phyloP scores from a whole-genome alignment of 2,329 filamentous ascomycete species.

The Apiospora arundinis region DNA sequence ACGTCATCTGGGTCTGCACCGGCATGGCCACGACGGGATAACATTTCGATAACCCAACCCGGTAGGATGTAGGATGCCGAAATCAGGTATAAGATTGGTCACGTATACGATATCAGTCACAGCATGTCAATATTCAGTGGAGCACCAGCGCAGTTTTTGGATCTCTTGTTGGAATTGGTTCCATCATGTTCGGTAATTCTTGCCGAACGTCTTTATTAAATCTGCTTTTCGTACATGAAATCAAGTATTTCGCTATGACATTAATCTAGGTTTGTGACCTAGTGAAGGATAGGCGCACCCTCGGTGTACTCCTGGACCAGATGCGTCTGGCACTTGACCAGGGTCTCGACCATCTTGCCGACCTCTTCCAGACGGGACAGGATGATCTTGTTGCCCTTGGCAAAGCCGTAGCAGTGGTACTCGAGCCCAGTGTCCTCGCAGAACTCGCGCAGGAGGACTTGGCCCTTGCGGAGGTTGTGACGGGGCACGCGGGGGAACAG shows the following conservation, averaged over 20 bases:
- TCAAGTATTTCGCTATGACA: not conserved
- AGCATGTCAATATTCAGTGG: too few relatives aligned
- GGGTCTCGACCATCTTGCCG: slow-evolving; percentile 63
- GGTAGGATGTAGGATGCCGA: too few relatives aligned
- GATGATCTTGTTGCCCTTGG: slow-evolving; percentile 66
- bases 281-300: not conserved
- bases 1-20: too few relatives aligned
- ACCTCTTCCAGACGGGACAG: slow-evolving; percentile 58
- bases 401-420: slow-evolving; percentile 67
- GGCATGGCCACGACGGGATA: too few relatives aligned
- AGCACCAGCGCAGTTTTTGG: too few relatives aligned
- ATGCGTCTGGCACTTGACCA: slow-evolving; percentile 62
- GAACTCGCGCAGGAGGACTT: slow-evolving; percentile 66
- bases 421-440: slow-evolving; percentile 68
- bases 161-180: too few relatives aligned
- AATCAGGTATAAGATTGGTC: too few relatives aligned
- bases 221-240: not conserved
- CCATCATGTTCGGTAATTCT: not conserved
- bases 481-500: slow-evolving; percentile 71
- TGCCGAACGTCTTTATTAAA: not conserved
- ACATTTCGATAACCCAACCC: too few relatives aligned
- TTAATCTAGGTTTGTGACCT: not conserved
- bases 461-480: slow-evolving; percentile 69
- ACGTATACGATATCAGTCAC: too few relatives aligned
- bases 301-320: slow-evolving; percentile 39